Base-by-base conservation (phyloP, 306 rosid genomes). In the Vigna reflexopilosa region DNA sequence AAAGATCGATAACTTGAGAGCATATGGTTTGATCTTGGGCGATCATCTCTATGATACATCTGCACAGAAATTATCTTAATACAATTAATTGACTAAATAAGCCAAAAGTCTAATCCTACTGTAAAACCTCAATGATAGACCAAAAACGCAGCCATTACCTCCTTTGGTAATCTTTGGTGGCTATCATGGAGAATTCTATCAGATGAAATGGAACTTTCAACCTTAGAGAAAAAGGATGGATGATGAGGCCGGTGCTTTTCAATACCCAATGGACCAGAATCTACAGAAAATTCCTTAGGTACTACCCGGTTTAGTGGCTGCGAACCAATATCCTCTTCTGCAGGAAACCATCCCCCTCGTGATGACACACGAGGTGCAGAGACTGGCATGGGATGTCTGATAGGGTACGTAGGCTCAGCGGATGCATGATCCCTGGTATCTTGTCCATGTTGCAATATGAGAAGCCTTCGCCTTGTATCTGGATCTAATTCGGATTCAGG, bases 401-500 rank as follows among this genome's bases (percentile, higher is more conserved):
- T 76, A n/a, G 96, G 85, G 86, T 91, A 88, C 17, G 96, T 80
- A 68, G 99, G 91, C 63, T 93, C 99, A 64, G 87, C 73, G 32
- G 96, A 75, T 40, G 82, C 50, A 47, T 77, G 82, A 55, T 95
- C 99, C 79, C 99, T 91, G 44, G 83, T 88, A 87, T 96, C 99
- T 88, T 93, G 98, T 68, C 99, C 99, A 80, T 96, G 99, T 85
- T 96, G 99, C 89, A 96, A 84, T 82, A 96, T 96, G 79, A 96
- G 97, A 81, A 96, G 98, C 86, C 99, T 96, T 17, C 99, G 91
- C 85, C 99, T 88, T 67, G 99, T 96, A 88, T 96, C 99, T 64
- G 99, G 99, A 70, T 96, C 98, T 81, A 96, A 81, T 78, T 96
- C 99, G 72, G 99, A 96, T 87, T 96, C 99, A 48, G 97, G 97